A percentile compares a stretch with the other conserved stretches of the same genome.
These are phyloP conservation scores for Lupinus albus DNA, from an alignment of 306 rosid species.

Conservation along the genomic window DNA sequence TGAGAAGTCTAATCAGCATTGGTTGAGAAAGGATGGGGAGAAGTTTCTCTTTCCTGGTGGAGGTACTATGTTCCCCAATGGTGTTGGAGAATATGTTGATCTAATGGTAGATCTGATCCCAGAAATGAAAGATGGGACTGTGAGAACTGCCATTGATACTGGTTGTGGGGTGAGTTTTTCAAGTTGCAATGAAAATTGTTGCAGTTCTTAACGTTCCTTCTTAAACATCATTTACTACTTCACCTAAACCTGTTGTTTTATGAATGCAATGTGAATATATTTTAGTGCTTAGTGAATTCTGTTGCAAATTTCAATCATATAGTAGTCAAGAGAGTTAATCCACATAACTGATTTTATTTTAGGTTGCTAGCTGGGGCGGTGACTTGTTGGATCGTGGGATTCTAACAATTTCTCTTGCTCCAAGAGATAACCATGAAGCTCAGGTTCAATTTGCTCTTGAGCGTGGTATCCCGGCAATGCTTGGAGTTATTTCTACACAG, in stretches of 20 bases:
- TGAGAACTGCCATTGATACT: conserved; percentile 94
- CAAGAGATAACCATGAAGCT: conserved; percentile 99
- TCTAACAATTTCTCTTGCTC: conserved; percentile 89
- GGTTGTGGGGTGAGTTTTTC: conserved; percentile 94
- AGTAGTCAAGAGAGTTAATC: conserved; percentile 16
- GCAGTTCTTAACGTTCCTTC: conserved; percentile 4
- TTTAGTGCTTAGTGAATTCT: conserved; percentile 1
- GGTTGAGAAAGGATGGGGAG: conserved; percentile 96
- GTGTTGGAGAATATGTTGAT: conserved; percentile 91
- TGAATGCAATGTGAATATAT: neutral
- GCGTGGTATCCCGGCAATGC: conserved; percentile 98
- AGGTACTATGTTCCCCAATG: conserved; percentile 96
- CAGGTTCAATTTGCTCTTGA: conserved; percentile 98
- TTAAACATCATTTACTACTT: neutral
- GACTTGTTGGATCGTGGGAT: conserved; percentile 93
- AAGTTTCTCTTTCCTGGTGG: conserved; percentile 99
- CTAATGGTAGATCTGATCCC: conserved; percentile 90
- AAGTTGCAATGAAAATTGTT: neutral
- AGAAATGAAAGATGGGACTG: conserved; percentile 87
- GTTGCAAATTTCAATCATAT: conserved; percentile 20
- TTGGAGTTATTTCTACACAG: conserved; percentile 95
- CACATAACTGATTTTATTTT: conserved; percentile 19
- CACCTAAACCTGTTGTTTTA: neutral
- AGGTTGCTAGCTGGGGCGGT: conserved; percentile 99
- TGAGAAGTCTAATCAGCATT: conserved; percentile 91